Evolutionary conservation across 306 rosid genomes (phyloP), one percentile per base, ranked within the genome.

Genomic region (Cucurbita pepo): DNA sequence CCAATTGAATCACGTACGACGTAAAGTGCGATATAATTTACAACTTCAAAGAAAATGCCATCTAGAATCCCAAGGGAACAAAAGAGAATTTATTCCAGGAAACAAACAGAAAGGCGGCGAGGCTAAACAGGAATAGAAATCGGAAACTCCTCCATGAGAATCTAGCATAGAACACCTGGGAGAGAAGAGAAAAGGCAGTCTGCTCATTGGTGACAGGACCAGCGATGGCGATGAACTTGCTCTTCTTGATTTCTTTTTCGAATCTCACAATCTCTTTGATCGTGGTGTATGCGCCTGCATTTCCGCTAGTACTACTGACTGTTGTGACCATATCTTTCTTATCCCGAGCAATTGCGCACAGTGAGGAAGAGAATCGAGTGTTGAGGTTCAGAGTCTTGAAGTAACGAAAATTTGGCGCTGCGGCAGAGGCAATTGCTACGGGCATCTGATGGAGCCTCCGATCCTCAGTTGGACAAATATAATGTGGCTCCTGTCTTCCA

Each of bases 171-270:
- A 15, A 22, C 45, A 89, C 91, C 91, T 86, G 89, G 54, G 97
- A 87, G 58, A 93, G 96, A 79, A 93, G 87, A 65, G 94, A 86
- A 77, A 86, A 79, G 47, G 96, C 94, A 64, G 96, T 83, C 50
- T 85, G 86, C n/a, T 93, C 94, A 25, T 87, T 86, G 80, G 90
- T 75, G 78, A 90, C 72, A 71, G 91, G 77, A 52, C 89, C 94
- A 30, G 94, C 96, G 44, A 90, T 60, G 79, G 96, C 97, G 82
- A 90, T 88, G 86, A 93, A 93, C 75, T 93, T 93, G 87, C 97
- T 90, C 76, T 90, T 93, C 79, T 92, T 90, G 18, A 90, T 87
- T 61, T 87, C 98, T 55, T 77, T 87, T 43, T 93, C 85, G 77
- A 88, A 86, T 9, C 79, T 78, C 37, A 86, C 83, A 40, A 44